Base-by-base conservation (phyloP, 2,329 filamentous ascomycete genomes). In the Purpureocillium lavendulum region DNA sequence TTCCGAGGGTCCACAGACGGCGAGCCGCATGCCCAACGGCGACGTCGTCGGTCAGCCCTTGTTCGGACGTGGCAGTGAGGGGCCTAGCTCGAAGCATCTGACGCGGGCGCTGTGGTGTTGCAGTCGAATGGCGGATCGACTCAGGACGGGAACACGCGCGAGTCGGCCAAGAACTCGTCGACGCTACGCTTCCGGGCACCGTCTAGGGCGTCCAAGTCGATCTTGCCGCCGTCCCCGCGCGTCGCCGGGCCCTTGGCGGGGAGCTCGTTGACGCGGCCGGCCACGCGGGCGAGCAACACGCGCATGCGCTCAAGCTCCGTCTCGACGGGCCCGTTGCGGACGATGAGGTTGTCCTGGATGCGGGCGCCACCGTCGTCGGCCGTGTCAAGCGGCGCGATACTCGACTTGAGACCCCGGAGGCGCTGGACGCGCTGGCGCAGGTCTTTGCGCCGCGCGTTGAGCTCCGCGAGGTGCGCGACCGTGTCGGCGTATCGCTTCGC, bases 331-430 rank as follows among this genome's bases (percentile, higher is more conserved):
- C 80, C 77, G 52, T 82, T 74, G 26, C 74, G 72, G 37, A 77
- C 80, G 2, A 83, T 69, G 4, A 87, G 57, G 53, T 85, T 86
- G 42, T 76, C 71, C 55, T 87, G 83, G 7, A 82, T 61, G 7
- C 60, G 49, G 46, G 58, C 45, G 48, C 60, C 48, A 4, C 36
- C 33, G 51, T 59, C 28, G 4, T 53, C 50, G 8, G 38, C 45
- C 13, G 45, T 56, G 33, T 42, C 41, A 17, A 52, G 46, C 1
- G 75, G 75, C 28, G 64, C 63, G 3, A 84, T 56, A 4, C 76
- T 52, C 10, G 56, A 56, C 21, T 70, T 64, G 33, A 84, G 68
- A 48, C 54, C 61, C 41, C 61, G 71, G 50, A 70, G 65, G 38
- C 63, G 65, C 46, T 60, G 72, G 43, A 71, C 63, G 45, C 61